Evolutionary conservation across 805 yeast genomes (phyloP).

Genomic region (Grigorovia yakushimaensis): DNA sequence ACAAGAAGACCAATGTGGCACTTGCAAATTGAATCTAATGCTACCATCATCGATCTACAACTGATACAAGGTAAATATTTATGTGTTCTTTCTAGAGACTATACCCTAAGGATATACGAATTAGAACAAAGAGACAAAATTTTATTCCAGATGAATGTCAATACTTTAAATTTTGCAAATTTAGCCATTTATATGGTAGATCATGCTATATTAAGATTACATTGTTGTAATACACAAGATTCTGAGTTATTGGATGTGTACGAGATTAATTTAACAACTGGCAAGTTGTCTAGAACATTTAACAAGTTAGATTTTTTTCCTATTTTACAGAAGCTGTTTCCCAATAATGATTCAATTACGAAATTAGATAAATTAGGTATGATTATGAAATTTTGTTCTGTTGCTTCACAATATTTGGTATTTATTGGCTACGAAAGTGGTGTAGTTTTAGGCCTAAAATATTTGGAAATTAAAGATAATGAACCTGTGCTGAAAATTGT

Average conservation of each 20-base stretch:
- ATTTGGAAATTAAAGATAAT: background rate
- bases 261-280: constrained; percentile 8
- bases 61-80: constrained; percentile 6
- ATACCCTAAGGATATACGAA: constrained; percentile 16
- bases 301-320: constrained; percentile 15
- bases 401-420: constrained; percentile 5
- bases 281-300: constrained; percentile 15
- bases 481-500: constrained; percentile 9
- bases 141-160: constrained; percentile 22
- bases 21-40: constrained; percentile 5
- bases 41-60: constrained; percentile 15
- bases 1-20: constrained; percentile 18
- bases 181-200: constrained; percentile 8
- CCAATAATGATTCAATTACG: background rate
- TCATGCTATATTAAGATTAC: constrained; percentile 9
- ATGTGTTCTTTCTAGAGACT: constrained; percentile 19
- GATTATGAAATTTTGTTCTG: constrained; percentile 19
- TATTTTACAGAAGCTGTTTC: constrained; percentile 5
- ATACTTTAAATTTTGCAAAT: constrained; percentile 28
- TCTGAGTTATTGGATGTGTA: constrained; percentile 25
- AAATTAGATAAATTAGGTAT: constrained; percentile 22
- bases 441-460: constrained; percentile 18
- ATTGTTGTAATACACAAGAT: constrained; percentile 25
- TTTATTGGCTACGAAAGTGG: constrained; percentile 26
- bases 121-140: constrained; percentile 1